Evolutionary conservation across 148 eudicot genomes (phyloP).

Genomic region (Amaranthus hypochondriacus): DNA sequence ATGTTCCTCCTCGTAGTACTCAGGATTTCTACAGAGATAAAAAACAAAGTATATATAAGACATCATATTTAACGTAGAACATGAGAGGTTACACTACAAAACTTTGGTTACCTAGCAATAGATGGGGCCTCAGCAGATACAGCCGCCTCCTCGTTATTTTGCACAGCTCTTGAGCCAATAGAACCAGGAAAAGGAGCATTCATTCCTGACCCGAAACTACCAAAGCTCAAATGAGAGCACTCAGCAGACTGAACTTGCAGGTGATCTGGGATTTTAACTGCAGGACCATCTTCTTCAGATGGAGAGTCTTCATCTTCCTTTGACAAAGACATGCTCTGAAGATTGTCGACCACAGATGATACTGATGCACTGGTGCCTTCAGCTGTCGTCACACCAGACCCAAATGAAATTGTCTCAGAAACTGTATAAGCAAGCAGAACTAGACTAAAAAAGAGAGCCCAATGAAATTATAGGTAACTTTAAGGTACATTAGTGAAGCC

Average conservation of each 20-base stretch:
- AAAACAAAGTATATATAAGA: not conserved
- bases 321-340: constrained; percentile 56
- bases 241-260: constrained; percentile 71
- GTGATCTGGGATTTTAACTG: constrained; percentile 84
- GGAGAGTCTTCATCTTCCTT: constrained; percentile 42
- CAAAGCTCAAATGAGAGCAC: constrained; percentile 91
- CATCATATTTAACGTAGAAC: constrained; percentile 6
- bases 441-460: not conserved
- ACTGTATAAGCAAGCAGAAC: not conserved
- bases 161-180: constrained; percentile 39
- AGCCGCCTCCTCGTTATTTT: constrained; percentile 39
- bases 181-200: constrained; percentile 46
- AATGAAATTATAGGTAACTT: not conserved
- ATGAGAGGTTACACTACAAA: not conserved
- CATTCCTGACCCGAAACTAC: constrained; percentile 71
- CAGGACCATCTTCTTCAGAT: constrained; percentile 59
- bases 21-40: constrained; percentile 53
- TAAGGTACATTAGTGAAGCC: not conserved
- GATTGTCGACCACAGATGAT: constrained; percentile 55
- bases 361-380: constrained; percentile 37
- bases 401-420: not conserved
- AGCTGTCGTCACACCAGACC: constrained; percentile 17
- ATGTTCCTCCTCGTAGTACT: constrained; percentile 72
- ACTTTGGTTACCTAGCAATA: constrained; percentile 52
- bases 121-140: constrained; percentile 46